These are phyloP conservation scores for Skeletonema costatum DNA, from an alignment of 108 stramenopile genomes.

Conservation along the genomic window DNA sequence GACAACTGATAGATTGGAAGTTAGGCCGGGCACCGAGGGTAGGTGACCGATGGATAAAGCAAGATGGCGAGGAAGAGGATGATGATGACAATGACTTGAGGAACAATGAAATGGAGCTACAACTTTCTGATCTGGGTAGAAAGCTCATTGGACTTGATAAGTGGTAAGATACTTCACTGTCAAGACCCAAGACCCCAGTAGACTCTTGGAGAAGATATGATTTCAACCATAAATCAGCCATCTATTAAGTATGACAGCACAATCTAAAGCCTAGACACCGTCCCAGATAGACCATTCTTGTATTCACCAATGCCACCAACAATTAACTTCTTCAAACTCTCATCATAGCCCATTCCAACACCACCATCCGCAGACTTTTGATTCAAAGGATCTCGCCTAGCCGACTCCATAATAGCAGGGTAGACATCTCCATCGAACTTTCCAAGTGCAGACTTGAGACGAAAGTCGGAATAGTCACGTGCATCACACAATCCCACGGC, in stretches of 20 bases:
- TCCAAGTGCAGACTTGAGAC: slow-evolving; percentile 86
- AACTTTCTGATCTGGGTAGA: slow-evolving; percentile 24
- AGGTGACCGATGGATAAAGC: slow-evolving; percentile 47
- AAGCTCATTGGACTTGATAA: slow-evolving; percentile 20
- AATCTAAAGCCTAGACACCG: slow-evolving; percentile 34
- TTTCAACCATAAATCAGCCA: too few species aligned
- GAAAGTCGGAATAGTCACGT: slow-evolving; percentile 87
- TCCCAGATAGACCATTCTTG: slow-evolving; percentile 38
- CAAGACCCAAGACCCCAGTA: too few species aligned
- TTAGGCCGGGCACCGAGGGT: slow-evolving; percentile 28
- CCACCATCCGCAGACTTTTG: slow-evolving; percentile 47
- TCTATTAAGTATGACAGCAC: background rate
- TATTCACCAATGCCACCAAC: slow-evolving; percentile 78
- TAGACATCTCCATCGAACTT: slow-evolving; percentile 92
- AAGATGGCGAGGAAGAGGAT: slow-evolving; percentile 17
- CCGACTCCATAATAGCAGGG: slow-evolving; percentile 84
- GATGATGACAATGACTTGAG: slow-evolving; percentile 5
- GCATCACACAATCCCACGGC: slow-evolving; percentile 92
- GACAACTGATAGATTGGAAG: slow-evolving; percentile 68
- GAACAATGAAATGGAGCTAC: background rate
- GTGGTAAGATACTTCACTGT: background rate
- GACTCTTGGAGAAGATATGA: too few species aligned
- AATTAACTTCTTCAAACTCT: slow-evolving; percentile 76
- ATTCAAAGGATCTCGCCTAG: slow-evolving; percentile 82
- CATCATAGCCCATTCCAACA: slow-evolving; percentile 68